Base-by-base conservation (phyloP, 2,329 filamentous ascomycete genomes). In the Fonsecaea pedrosoi region DNA sequence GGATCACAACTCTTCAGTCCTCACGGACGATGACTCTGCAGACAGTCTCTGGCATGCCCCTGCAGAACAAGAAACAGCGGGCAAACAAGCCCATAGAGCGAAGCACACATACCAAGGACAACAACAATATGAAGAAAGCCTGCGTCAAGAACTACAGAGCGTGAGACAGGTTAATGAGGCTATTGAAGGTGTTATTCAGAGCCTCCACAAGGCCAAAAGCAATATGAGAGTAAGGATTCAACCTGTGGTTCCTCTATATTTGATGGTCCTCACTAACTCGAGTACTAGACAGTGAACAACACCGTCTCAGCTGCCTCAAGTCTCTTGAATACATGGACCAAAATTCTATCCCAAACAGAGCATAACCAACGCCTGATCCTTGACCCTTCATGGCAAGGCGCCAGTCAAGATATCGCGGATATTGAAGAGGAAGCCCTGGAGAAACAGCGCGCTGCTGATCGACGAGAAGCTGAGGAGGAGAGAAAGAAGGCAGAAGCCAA, bases 341-440 rank as follows among this genome's bases (percentile, higher is more conserved):
- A 93, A 60, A 97, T 99, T 71, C 86, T 99, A 12, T 95, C 92
- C 6, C 95, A 99, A 79, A 97, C 95, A 4, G 95, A 99, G 79
- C 95, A 99, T 80, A 98, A 96, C 76, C 94, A 98, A 78, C 89
- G 95, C 30, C 83, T 99, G 59, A 90, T 99, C 54, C 84, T 98
- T 54, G 91, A 97, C 75, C 91, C 92, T 1, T 84, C 88, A 66
- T 99, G 94, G 93, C 90, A 94, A 75, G 95, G 95, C 64, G 91
- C 94, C 34, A 91, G 88, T 4, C 89, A 94, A 75, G 95, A 99
- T 79, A 80, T 97, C 45, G 84, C 87, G n/a, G 92, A 96, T 68
- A 86, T 93, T 64, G 94, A 98, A 78, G 89, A 89, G 62, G 94
- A 98, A 76, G 88, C 88, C 2, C 77, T 88, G 12, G 82, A 89